These are phyloP conservation scores for Blepharisma japonicum DNA, from an alignment of 73 alveolate species.

Conservation along the genomic window DNA sequence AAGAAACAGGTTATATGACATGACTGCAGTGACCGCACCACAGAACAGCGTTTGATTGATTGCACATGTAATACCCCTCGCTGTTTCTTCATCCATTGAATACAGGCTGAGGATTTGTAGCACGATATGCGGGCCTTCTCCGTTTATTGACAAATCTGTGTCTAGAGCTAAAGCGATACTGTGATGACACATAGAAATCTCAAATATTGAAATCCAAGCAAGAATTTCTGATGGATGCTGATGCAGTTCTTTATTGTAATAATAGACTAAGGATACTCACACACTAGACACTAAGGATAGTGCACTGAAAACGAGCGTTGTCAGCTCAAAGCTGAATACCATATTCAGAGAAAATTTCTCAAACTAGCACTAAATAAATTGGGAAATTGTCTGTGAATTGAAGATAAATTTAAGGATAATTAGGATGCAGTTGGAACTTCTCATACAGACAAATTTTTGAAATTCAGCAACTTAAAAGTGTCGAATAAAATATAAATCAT, in stretches of 20 bases:
- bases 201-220: slow-evolving; percentile 19
- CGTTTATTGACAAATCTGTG: slow-evolving; percentile 5
- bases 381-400: no score
- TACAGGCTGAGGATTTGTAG: background rate
- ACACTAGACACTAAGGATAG: background rate
- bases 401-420: no score
- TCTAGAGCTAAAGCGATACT: background rate
- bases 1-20: background rate
- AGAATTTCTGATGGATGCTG: slow-evolving; percentile 24
- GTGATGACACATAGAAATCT: slow-evolving; percentile 25
- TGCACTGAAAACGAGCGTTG: background rate
- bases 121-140: slow-evolving; percentile 15
- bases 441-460: no score
- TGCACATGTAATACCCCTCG: slow-evolving; percentile 8
- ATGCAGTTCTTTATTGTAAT: background rate
- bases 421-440: no score
- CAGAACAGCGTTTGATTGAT: slow-evolving; percentile 14
- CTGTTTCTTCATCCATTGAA: background rate
- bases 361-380: no score
- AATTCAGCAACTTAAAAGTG: no score
- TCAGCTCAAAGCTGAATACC: background rate
- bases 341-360: background rate
- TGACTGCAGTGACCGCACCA: slow-evolving; percentile 12
- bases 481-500: no score
- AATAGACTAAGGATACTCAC: slow-evolving; percentile 2